Evolutionary conservation across 2,329 filamentous ascomycete genomes (phyloP).

Genomic region (Calonectria pauciramosa): DNA sequence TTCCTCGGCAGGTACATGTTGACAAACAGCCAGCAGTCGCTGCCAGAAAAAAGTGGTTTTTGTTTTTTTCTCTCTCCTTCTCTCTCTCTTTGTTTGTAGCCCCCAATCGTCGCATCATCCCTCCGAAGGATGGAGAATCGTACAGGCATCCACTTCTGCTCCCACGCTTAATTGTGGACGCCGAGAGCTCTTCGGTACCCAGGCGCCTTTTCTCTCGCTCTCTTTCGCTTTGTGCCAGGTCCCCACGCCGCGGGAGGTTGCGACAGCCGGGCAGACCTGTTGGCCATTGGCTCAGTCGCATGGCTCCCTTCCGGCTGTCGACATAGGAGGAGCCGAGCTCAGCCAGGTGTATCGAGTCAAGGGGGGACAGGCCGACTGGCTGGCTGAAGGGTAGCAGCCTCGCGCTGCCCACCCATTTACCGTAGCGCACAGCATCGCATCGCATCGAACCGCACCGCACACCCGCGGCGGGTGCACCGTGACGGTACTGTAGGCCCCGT

Average conservation of each 20-base stretch:
- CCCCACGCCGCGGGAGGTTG: slow-evolving; percentile 11
- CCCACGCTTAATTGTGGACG: slow-evolving; percentile 21
- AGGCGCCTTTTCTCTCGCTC: not conserved
- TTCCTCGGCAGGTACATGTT: not conserved
- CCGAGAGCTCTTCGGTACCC: not conserved
- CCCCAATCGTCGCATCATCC: slow-evolving; percentile 23
- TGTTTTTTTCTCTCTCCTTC: slow-evolving; percentile 9
- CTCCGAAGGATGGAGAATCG: slow-evolving; percentile 14
- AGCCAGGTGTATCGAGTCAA: slow-evolving; percentile 12
- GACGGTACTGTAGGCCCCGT: slow-evolving; percentile 11
- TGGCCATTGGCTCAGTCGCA: not conserved
- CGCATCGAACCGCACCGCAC: slow-evolving; percentile 14
- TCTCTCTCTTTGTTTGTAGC: slow-evolving; percentile 13
- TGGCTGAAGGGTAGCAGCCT: slow-evolving; percentile 6
- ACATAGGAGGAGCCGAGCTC: not conserved
- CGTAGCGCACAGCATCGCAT: not conserved
- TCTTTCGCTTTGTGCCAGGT: not conserved
- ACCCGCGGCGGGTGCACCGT: slow-evolving; percentile 14
- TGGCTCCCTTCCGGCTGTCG: slow-evolving; percentile 5
- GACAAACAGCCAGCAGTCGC: not conserved
- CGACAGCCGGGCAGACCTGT: slow-evolving; percentile 3
- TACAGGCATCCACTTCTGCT: slow-evolving; percentile 15
- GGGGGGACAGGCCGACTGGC: not conserved
- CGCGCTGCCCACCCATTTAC: slow-evolving; percentile 10
- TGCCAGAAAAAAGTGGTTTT: slow-evolving; percentile 25